These are phyloP conservation scores for Eimeria tenella DNA, from an alignment of 169 alveolate genomes.

Conservation along the genomic window DNA sequence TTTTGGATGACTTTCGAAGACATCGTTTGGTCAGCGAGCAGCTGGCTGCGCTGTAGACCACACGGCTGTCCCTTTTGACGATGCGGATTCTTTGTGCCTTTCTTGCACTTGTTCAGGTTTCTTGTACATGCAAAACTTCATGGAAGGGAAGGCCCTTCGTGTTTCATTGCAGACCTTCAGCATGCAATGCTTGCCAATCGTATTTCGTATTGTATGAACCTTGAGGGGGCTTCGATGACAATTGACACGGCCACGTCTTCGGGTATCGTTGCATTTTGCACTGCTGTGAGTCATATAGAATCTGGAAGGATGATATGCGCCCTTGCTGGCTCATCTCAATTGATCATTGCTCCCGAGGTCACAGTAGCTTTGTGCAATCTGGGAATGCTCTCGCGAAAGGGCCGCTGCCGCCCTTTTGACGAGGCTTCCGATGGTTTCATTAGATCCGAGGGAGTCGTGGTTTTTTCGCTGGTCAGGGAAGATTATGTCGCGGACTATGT, in stretches of 20 bases:
- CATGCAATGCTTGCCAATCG: conserved; percentile 84
- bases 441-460: conserved; percentile 85
- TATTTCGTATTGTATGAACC: conserved; percentile 82
- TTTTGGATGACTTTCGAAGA: no score
- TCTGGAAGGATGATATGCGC: conserved; percentile 79
- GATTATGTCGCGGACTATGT: conserved; percentile 57
- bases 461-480: conserved; percentile 55
- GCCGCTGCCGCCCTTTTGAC: conserved; percentile 84
- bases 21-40: no score
- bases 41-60: no score
- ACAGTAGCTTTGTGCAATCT: conserved; percentile 83
- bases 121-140: conserved; percentile 53
- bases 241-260: conserved; percentile 86
- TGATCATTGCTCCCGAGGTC: conserved; percentile 84
- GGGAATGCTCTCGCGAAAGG: conserved; percentile 84
- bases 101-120: conserved; percentile 40
- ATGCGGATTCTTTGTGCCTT: neutral
- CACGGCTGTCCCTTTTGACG: no score
- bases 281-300: conserved; percentile 76
- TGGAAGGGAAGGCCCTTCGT: conserved; percentile 39
- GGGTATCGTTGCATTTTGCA: conserved; percentile 83
- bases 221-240: conserved; percentile 85
- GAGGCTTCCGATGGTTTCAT: conserved; percentile 86
- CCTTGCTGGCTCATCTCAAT: conserved; percentile 84
- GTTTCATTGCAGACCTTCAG: conserved; percentile 64